These are phyloP conservation scores for Gracilaria gracilis DNA, from an alignment of 23 red algal genomes.

Conservation along the genomic window DNA sequence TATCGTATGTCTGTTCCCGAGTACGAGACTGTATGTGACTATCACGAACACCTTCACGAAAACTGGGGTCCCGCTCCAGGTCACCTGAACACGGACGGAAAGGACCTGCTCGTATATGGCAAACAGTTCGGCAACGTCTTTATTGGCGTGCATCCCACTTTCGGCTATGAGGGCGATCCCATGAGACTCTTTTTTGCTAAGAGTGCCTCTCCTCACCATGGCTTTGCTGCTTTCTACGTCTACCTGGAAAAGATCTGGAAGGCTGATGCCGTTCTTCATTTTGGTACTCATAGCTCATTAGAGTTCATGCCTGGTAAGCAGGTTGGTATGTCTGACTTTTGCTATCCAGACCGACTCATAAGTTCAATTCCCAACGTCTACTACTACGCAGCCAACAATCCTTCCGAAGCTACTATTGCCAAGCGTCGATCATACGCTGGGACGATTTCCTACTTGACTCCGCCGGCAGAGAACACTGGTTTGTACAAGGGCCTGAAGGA, in stretches of 20 bases:
- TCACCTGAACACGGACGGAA: slow-evolving; percentile 95
- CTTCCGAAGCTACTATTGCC: slow-evolving; percentile 97
- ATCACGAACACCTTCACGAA: slow-evolving; percentile 85
- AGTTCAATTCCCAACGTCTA: slow-evolving; percentile 95
- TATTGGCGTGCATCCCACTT: slow-evolving; percentile 95
- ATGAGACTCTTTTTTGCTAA: slow-evolving; percentile 99
- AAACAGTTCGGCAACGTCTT: slow-evolving; percentile 96
- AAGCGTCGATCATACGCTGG: slow-evolving; percentile 98
- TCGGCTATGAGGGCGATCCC: slow-evolving; percentile 99
- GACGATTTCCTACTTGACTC: slow-evolving; percentile 98
- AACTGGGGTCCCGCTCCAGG: slow-evolving; percentile 99
- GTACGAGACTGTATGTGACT: slow-evolving; percentile 80
- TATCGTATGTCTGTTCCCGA: slow-evolving; percentile 96
- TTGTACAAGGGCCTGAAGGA: slow-evolving; percentile 99
- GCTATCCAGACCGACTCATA: slow-evolving; percentile 97
- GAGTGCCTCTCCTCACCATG: slow-evolving; percentile 97
- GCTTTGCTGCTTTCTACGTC: slow-evolving; percentile 95
- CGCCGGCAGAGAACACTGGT: slow-evolving; percentile 97
- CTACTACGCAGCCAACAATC: slow-evolving; percentile 99
- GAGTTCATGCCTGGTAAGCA: slow-evolving; percentile 99
- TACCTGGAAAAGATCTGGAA: slow-evolving; percentile 91
- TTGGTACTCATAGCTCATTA: slow-evolving; percentile 97
- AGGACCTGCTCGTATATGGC: slow-evolving; percentile 93
- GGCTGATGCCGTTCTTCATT: slow-evolving; percentile 98
- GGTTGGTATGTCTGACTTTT: slow-evolving; percentile 96